Evolutionary conservation across 352 stramenopile genomes (phyloP).

Genomic region (Globisporangium orthogonon): DNA sequence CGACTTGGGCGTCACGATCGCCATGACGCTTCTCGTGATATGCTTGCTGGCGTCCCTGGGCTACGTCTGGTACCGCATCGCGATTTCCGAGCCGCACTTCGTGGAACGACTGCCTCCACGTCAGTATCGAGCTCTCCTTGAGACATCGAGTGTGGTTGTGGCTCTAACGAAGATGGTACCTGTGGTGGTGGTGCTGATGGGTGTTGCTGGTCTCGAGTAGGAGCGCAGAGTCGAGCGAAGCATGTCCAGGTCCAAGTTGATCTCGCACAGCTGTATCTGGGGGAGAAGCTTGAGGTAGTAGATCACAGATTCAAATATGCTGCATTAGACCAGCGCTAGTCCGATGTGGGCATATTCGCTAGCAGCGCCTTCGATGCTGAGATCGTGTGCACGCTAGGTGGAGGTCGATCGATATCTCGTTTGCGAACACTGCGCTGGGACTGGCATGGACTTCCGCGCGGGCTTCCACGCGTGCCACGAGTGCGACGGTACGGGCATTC

Average conservation of each 20-base stretch:
- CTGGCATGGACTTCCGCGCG: constrained; percentile 22
- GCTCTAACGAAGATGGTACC: not conserved
- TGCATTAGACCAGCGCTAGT: not conserved
- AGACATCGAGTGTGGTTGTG: not conserved
- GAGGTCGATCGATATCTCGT: constrained; percentile 23
- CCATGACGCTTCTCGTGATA: not conserved
- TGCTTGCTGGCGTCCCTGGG: not conserved
- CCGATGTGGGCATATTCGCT: too few relatives aligned
- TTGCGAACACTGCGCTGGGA: constrained; percentile 34
- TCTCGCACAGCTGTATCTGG: not conserved
- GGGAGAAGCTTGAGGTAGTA: not conserved
- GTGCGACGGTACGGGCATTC: constrained; percentile 27
- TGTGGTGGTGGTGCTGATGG: not conserved
- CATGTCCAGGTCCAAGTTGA: not conserved
- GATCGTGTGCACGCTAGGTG: constrained; percentile 1
- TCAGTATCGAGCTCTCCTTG: not conserved
- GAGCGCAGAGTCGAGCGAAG: not conserved
- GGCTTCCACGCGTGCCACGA: constrained; percentile 36
- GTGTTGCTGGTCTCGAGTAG: not conserved
- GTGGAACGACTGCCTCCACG: not conserved
- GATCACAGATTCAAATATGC: too few relatives aligned
- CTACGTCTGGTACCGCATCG: not conserved
- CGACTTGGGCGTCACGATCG: not conserved
- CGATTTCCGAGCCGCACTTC: not conserved
- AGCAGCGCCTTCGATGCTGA: not conserved